These are phyloP conservation scores for Wickerhamiella bombiphila DNA, from an alignment of 805 yeast species.

Conservation along the genomic window DNA sequence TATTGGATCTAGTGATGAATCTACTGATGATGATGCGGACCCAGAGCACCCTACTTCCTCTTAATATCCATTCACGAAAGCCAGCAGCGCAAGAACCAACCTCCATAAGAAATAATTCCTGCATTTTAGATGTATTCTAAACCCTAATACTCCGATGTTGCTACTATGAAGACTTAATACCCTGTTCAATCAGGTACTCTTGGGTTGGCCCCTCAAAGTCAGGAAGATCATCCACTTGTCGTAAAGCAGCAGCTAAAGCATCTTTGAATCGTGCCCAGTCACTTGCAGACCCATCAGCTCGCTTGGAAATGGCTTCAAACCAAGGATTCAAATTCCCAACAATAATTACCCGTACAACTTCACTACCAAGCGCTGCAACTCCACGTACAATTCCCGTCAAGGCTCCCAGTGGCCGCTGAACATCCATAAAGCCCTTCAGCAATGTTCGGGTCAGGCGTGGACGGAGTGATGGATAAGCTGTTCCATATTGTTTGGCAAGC, in stretches of 20 bases:
- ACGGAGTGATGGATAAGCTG: constrained; percentile 73
- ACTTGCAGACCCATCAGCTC: constrained; percentile 24
- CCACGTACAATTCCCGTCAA: constrained; percentile 88
- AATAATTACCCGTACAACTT: constrained; percentile 69
- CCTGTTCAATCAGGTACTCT: too few relatives aligned
- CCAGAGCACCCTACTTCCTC: too few relatives aligned
- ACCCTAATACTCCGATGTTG: too few relatives aligned
- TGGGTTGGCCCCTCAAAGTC: neutral
- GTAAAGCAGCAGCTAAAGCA: constrained; percentile 15
- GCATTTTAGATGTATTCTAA: too few relatives aligned
- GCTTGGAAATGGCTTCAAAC: constrained; percentile 36
- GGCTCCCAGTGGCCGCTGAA: constrained; percentile 72
- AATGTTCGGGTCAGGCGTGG: constrained; percentile 91
- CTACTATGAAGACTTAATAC: too few relatives aligned
- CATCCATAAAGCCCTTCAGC: constrained; percentile 76
- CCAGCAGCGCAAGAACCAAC: too few relatives aligned
- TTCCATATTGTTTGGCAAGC: constrained; percentile 66
- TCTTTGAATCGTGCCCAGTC: constrained; percentile 14
- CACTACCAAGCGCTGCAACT: constrained; percentile 67
- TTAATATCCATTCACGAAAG: too few relatives aligned
- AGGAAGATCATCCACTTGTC: constrained; percentile 9
- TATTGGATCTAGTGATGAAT: too few relatives aligned
- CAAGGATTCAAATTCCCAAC: constrained; percentile 76
- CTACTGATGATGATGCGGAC: too few relatives aligned
- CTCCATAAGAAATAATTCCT: too few relatives aligned